These are phyloP conservation scores for Neonectria ditissima DNA, from an alignment of 2,329 filamentous ascomycete genomes.

Conservation along the genomic window DNA sequence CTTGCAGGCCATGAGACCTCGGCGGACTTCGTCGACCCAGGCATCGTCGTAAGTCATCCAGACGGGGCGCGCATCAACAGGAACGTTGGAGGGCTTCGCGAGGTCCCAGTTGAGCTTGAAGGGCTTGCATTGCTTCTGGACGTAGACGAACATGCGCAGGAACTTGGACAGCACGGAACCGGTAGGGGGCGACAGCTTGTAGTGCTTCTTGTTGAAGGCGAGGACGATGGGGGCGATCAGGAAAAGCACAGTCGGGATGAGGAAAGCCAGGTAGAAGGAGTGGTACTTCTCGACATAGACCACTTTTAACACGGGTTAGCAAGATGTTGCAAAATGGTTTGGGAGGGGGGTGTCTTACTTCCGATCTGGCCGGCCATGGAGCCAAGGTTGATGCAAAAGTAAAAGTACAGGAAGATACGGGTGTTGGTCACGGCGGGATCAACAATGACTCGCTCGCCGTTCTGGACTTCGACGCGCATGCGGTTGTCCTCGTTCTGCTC, in stretches of 20 bases:
- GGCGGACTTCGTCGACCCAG: conserved; percentile 83
- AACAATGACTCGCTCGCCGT: conserved; percentile 76
- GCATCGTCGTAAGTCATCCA: conserved; percentile 89
- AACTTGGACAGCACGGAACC: conserved; percentile 80
- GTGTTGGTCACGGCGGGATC: conserved; percentile 76
- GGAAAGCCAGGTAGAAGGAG: conserved; percentile 79
- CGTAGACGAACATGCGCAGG: conserved; percentile 68
- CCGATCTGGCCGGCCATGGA: conserved; percentile 67
- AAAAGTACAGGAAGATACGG: conserved; percentile 75
- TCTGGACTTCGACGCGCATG: conserved; percentile 66
- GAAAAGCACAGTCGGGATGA: conserved; percentile 76
- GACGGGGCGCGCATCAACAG: conserved; percentile 64
- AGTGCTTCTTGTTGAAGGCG: conserved; percentile 68
- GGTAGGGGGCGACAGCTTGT: conserved; percentile 73
- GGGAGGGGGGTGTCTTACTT: conserved; percentile 55
- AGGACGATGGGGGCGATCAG: conserved; percentile 71
- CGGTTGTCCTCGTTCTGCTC: conserved; percentile 74
- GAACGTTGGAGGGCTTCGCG: conserved; percentile 74
- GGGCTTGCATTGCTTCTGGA: conserved; percentile 73
- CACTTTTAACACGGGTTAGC: not conserved
- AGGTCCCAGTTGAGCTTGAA: conserved; percentile 76
- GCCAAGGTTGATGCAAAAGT: conserved; percentile 72
- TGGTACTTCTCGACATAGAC: conserved; percentile 80
- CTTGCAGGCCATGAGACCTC: conserved; percentile 76
- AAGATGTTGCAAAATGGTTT: not conserved